These are phyloP conservation scores for Rutidosis leptorrhynchoides DNA, from an alignment of 129 eudicot genomes.

Conservation along the genomic window DNA sequence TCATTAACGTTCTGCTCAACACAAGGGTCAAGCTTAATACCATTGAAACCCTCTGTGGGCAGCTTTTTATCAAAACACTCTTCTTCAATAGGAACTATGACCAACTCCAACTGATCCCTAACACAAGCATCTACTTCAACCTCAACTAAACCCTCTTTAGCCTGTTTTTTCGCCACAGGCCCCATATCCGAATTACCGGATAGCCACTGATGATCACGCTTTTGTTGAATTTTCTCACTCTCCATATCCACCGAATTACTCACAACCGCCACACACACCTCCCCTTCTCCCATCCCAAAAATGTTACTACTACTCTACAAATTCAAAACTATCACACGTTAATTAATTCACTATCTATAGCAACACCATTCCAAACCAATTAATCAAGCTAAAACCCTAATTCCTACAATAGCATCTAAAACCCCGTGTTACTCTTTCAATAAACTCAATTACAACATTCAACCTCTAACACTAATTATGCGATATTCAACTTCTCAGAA, in stretches of 20 bases:
- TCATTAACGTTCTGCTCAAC: constrained; percentile 12
- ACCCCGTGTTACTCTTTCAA: constrained; percentile 21
- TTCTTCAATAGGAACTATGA: constrained; percentile 15
- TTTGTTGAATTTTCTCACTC: constrained; percentile 29
- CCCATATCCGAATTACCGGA: constrained; percentile 37
- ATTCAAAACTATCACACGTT: constrained; percentile 17
- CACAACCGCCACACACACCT: constrained; percentile 40
- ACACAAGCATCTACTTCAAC: constrained; percentile 29
- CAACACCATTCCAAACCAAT: neutral
- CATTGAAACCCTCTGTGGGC: constrained; percentile 30
- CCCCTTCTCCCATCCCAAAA: constrained; percentile 56
- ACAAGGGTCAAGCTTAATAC: constrained; percentile 27
- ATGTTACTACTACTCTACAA: constrained; percentile 22
- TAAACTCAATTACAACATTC: constrained; percentile 16
- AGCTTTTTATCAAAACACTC: constrained; percentile 23
- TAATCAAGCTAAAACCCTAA: constrained; percentile 27
- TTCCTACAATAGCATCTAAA: constrained; percentile 19
- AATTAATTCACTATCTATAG: constrained; percentile 7
- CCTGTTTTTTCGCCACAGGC: constrained; percentile 44
- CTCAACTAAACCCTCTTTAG: constrained; percentile 34
- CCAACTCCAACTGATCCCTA: constrained; percentile 22
- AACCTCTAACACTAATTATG: constrained; percentile 8
- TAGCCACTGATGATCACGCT: constrained; percentile 43
- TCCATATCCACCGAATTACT: constrained; percentile 38
- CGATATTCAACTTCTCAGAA: constrained; percentile 24